These are phyloP conservation scores for Nakaseomyces sp. DNA, from an alignment of 1,139 yeast species.

Conservation along the genomic window DNA sequence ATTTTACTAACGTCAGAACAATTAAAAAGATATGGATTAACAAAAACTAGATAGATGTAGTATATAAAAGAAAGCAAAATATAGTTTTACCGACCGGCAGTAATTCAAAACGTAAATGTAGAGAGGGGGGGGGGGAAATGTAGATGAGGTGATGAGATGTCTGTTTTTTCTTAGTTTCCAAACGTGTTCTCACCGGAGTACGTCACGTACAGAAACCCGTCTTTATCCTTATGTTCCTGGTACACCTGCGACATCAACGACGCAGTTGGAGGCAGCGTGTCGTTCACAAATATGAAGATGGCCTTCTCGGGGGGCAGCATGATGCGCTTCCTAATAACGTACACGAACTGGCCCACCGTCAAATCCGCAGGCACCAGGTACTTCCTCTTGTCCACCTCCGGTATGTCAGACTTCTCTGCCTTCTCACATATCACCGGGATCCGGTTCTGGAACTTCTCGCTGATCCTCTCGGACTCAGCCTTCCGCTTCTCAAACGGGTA, in stretches of 20 bases:
- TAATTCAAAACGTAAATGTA: too few species aligned
- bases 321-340: constrained; percentile 92
- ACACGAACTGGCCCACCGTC: constrained; percentile 96
- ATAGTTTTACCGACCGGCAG: too few species aligned
- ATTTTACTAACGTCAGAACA: too few species aligned
- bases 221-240: constrained; percentile 95
- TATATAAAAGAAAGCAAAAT: too few species aligned
- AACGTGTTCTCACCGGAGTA: constrained; percentile 84
- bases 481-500: constrained; percentile 70
- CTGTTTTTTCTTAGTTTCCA: constrained; percentile 34
- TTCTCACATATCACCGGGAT: constrained; percentile 97
- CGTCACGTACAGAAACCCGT: constrained; percentile 89
- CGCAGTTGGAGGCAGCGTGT: constrained; percentile 94
- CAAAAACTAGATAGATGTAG: too few species aligned
- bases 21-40: too few species aligned
- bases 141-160: background rate
- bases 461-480: constrained; percentile 89
- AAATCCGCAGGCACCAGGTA: constrained; percentile 93
- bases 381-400: constrained; percentile 93
- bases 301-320: constrained; percentile 97
- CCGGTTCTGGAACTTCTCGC: constrained; percentile 81
- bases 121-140: background rate
- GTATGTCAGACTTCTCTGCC: constrained; percentile 93
- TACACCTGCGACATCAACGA: constrained; percentile 91
- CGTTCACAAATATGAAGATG: constrained; percentile 91